Evolutionary conservation across 1,284 basidiomycete species (phyloP).

Genomic region (Farysia itapuensis): DNA sequence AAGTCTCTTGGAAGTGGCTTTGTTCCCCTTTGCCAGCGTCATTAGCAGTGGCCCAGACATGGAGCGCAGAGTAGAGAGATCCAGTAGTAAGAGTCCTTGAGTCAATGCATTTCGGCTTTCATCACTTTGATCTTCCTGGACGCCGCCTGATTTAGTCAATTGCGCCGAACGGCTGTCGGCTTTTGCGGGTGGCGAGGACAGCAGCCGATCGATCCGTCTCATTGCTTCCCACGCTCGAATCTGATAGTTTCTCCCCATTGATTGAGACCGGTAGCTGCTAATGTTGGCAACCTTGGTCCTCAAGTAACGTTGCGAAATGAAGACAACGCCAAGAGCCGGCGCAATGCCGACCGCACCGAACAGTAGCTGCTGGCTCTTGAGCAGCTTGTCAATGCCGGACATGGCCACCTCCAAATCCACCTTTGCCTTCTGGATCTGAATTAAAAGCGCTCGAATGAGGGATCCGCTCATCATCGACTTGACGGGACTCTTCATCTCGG

Average conservation of each 20-base stretch:
- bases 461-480: slow-evolving; percentile 79
- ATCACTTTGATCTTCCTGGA: background rate
- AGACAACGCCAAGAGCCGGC: slow-evolving; percentile 80
- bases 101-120: slow-evolving; percentile 59
- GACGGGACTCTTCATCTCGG: slow-evolving; percentile 82
- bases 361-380: slow-evolving; percentile 91
- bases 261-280: slow-evolving; percentile 62
- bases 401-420: slow-evolving; percentile 88
- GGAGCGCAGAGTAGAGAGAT: slow-evolving; percentile 69
- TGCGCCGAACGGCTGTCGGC: background rate
- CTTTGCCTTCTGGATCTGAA: slow-evolving; percentile 96
- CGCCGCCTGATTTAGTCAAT: background rate
- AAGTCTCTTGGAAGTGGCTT: slow-evolving; percentile 61
- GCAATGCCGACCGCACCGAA: slow-evolving; percentile 97
- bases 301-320: slow-evolving; percentile 63
- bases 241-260: slow-evolving; percentile 59
- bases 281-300: slow-evolving; percentile 66
- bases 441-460: slow-evolving; percentile 80
- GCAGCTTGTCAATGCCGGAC: slow-evolving; percentile 82
- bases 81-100: slow-evolving; percentile 73
- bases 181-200: slow-evolving; percentile 41
- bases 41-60: slow-evolving; percentile 59
- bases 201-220: slow-evolving; percentile 59
- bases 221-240: slow-evolving; percentile 61
- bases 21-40: slow-evolving; percentile 16